A percentile compares a stretch with the other conserved stretches of the same genome.
phyloP scores from a whole-genome alignment of 139 green algal genomes.

The Chlamydomonas schloesseri region DNA sequence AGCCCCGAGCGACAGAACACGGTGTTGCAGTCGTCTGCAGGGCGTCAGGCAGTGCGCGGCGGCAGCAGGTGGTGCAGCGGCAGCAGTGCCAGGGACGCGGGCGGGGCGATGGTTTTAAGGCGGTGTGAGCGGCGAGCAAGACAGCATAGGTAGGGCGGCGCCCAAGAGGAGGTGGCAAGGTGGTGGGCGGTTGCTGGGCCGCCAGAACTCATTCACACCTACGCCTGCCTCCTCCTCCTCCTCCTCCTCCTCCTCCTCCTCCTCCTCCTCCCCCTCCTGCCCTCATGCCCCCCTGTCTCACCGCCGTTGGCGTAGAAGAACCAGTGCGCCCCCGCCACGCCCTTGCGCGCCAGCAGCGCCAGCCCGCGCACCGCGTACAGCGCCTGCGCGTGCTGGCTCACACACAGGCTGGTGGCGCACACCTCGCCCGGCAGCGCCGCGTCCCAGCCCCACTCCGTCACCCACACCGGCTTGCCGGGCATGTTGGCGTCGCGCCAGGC shows the following conservation, averaged over 20 bases:
- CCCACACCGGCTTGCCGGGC: constrained; percentile 46
- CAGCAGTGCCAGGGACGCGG: too few relatives aligned
- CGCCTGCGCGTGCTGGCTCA: constrained; percentile 48
- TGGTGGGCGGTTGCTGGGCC: too few relatives aligned
- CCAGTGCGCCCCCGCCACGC: constrained; percentile 28
- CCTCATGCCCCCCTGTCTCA: neutral
- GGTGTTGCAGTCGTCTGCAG: neutral
- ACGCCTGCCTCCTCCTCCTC: too few relatives aligned
- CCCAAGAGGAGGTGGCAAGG: too few relatives aligned
- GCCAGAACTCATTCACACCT: too few relatives aligned
- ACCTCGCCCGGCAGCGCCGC: constrained; percentile 30
- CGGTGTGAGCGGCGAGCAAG: too few relatives aligned
- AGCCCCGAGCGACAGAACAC: constrained; percentile 33
- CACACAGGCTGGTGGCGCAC: constrained; percentile 38
- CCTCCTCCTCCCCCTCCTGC: too few relatives aligned
- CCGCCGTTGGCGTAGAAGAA: constrained; percentile 52
- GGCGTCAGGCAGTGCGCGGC: too few relatives aligned
- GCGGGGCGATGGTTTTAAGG: too few relatives aligned
- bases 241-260: too few relatives aligned
- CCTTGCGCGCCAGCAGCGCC: constrained; percentile 44
- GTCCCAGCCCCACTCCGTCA: constrained; percentile 56
- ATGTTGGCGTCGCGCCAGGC: constrained; percentile 49
- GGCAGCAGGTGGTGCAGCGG: too few relatives aligned
- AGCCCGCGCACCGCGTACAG: constrained; percentile 45
- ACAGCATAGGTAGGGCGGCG: too few relatives aligned